Conservation (phyloP, 768 basidiomycete species). For the Grammothele lineata region DNA sequence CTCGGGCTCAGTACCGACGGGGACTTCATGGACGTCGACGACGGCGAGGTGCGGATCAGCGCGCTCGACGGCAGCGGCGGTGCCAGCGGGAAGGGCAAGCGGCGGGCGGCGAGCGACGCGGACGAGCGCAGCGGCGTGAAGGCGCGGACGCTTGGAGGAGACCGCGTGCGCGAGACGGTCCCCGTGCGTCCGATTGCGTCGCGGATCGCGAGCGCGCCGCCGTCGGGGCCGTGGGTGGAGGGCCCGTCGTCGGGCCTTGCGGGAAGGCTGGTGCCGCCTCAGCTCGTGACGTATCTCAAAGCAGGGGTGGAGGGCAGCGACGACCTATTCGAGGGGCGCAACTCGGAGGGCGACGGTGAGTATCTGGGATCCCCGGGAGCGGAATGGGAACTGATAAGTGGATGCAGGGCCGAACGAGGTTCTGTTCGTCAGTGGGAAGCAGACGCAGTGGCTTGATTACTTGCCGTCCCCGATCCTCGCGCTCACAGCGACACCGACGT, state of each 20-base stretch:
- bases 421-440: conserved; percentile 55
- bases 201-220: conserved; percentile 9
- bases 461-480: conserved; percentile 67
- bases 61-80: conserved; percentile 29
- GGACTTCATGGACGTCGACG: conserved; percentile 48
- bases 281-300: conserved; percentile 32
- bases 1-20: conserved; percentile 24
- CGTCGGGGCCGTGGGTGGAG: conserved; percentile 7
- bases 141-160: conserved; percentile 66
- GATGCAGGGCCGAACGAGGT: conserved; percentile 62
- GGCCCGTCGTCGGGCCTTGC: conserved; percentile 12
- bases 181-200: conserved; percentile 49
- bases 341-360: conserved; percentile 64
- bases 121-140: conserved; percentile 32
- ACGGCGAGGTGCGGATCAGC: conserved; percentile 47
- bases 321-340: conserved; percentile 71
- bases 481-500: conserved; percentile 56
- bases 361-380: too few species aligned
- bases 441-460: conserved; percentile 89
- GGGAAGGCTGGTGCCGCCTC: conserved; percentile 48
- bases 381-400: too few species aligned
- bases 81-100: conserved; percentile 47
- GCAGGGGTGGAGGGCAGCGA: conserved; percentile 61
- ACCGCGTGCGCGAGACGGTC: conserved; percentile 46
- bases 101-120: conserved; percentile 36